Conservation (phyloP, 2,329 filamentous ascomycete species). For the Aspergillus transmontanensis region DNA sequence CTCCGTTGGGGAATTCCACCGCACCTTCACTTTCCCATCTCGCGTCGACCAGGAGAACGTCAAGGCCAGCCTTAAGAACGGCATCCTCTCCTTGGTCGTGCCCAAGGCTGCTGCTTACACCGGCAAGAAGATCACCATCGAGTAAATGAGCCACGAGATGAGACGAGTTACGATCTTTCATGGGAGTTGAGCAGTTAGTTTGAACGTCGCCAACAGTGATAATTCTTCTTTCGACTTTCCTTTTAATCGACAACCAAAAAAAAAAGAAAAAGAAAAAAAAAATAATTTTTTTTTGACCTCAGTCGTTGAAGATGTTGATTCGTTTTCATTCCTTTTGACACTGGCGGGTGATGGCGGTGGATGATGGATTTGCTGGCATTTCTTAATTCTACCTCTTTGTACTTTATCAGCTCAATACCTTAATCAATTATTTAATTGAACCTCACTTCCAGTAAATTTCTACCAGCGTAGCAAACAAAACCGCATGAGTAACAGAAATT, state of each 20-base stretch:
- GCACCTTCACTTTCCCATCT: slow-evolving; percentile 60
- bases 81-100: slow-evolving; percentile 59
- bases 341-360: not conserved
- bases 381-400: slow-evolving; percentile 1
- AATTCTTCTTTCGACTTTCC: not conserved
- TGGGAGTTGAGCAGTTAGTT: not conserved
- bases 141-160: slow-evolving; percentile 42
- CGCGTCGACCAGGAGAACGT: slow-evolving; percentile 62
- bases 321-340: not conserved
- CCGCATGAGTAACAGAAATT: too few species aligned
- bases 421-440: not conserved
- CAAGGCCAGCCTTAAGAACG: slow-evolving; percentile 63
- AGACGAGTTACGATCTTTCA: not conserved
- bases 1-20: slow-evolving; percentile 60
- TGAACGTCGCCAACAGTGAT: not conserved
- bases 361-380: slow-evolving; percentile 7
- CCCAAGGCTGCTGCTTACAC: slow-evolving; percentile 56
- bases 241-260: not conserved
- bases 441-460: not conserved
- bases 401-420: not conserved
- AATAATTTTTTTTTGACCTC: too few species aligned
- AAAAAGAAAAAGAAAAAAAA: not conserved
- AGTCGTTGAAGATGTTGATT: not conserved
- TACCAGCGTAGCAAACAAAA: not conserved
- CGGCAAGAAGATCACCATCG: slow-evolving; percentile 57